A percentile compares a stretch with the other conserved stretches of the same genome.
Evolutionary conservation across 805 yeast species (phyloP).

Genomic region (Candida golubevii): DNA sequence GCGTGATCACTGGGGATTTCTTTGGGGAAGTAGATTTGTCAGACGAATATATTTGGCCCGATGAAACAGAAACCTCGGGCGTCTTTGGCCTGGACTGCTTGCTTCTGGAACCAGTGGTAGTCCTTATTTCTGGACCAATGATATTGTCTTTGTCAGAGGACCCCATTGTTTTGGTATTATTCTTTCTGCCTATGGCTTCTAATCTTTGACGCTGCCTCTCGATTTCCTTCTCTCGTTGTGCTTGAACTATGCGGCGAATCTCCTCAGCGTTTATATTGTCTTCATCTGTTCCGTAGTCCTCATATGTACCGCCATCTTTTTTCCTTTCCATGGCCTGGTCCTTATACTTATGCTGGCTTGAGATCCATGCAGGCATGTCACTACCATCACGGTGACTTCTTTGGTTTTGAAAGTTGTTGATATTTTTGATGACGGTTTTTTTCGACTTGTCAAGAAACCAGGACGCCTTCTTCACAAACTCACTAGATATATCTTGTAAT

Average conservation of each 20-base stretch:
- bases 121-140: background rate
- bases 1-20: background rate
- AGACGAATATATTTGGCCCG: background rate
- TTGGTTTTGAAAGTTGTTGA: constrained; percentile 48
- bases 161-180: background rate
- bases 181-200: constrained; percentile 1
- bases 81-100: background rate
- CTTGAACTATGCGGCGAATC: constrained; percentile 34
- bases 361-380: constrained; percentile 72
- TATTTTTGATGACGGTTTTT: constrained; percentile 56
- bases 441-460: constrained; percentile 54
- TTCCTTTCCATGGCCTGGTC: constrained; percentile 33
- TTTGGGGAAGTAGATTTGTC: background rate
- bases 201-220: constrained; percentile 28
- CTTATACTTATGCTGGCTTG: constrained; percentile 47
- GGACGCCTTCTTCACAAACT: constrained; percentile 57
- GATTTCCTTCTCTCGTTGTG: constrained; percentile 34
- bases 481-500: constrained; percentile 52
- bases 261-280: constrained; percentile 44
- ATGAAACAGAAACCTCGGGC: background rate
- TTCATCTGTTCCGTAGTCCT: constrained; percentile 45
- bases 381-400: constrained; percentile 12
- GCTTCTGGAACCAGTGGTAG: background rate
- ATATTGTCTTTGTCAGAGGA: background rate
- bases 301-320: constrained; percentile 31